Percentiles rank a stretch among this genome's conserved stretches.
Conservation (phyloP, 2,329 filamentous ascomycete species). For the Penicillium rolfsii region DNA sequence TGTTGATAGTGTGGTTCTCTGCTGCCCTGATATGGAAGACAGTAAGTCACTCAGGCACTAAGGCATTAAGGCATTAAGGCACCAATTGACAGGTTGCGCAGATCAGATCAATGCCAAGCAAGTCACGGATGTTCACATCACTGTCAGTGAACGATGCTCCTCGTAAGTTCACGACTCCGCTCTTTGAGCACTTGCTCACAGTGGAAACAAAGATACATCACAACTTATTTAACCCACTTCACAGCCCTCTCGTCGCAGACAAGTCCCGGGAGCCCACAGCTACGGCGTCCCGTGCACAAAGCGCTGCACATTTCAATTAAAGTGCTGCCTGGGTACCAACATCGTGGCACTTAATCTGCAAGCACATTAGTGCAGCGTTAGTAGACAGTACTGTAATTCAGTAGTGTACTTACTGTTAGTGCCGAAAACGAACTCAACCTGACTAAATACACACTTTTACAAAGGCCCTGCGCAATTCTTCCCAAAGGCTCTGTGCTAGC, state of each 20-base stretch:
- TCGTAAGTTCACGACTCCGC: neutral
- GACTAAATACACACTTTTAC: neutral
- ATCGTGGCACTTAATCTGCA: neutral
- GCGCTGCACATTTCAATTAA: no score
- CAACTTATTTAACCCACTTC: neutral
- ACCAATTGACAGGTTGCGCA: neutral
- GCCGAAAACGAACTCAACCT: neutral
- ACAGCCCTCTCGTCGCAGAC: neutral
- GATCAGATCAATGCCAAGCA: neutral
- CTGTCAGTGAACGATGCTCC: neutral
- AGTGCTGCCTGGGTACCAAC: neutral
- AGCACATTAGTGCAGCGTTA: neutral
- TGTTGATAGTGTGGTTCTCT: conserved; percentile 32
- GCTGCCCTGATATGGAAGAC: conserved; percentile 11
- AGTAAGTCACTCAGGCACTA: neutral
- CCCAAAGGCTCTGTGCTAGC: conserved; percentile 6
- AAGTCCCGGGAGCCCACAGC: neutral
- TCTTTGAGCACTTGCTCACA: neutral
- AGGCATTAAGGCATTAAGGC: neutral
- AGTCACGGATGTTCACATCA: neutral
- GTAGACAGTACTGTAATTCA: neutral
- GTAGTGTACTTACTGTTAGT: neutral
- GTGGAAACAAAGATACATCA: neutral
- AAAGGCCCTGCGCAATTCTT: neutral
- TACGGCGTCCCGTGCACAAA: no score